Conservation (phyloP, 768 basidiomycete genomes). For the Termitomyces sp. region DNA sequence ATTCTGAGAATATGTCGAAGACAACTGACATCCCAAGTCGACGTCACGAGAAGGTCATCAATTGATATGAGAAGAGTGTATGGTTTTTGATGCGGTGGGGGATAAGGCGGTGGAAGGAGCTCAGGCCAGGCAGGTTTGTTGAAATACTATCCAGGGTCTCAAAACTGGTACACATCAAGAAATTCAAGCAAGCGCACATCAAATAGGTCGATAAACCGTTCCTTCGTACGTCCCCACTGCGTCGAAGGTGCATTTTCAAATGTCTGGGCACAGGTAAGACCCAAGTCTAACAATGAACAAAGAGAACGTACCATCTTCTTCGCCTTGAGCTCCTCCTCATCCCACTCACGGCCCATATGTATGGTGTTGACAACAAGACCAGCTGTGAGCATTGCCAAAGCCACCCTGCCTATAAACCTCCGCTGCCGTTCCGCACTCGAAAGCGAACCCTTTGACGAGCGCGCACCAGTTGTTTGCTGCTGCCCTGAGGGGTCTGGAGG, state of each 20-base stretch:
- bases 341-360: slow-evolving; percentile 78
- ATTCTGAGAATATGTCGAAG: background rate
- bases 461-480: slow-evolving; percentile 62
- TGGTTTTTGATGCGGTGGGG: slow-evolving; percentile 78
- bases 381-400: slow-evolving; percentile 46
- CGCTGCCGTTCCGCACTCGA: slow-evolving; percentile 75
- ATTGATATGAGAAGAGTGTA: slow-evolving; percentile 90
- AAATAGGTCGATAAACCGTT: slow-evolving; percentile 59
- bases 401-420: slow-evolving; percentile 46
- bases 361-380: slow-evolving; percentile 53
- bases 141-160: slow-evolving; percentile 54
- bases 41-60: slow-evolving; percentile 87
- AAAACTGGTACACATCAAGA: background rate
- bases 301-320: slow-evolving; percentile 51
- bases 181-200: slow-evolving; percentile 43
- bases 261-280: slow-evolving; percentile 30
- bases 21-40: slow-evolving; percentile 91
- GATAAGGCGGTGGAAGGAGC: slow-evolving; percentile 82
- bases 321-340: slow-evolving; percentile 57
- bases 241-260: slow-evolving; percentile 54
- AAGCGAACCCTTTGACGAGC: slow-evolving; percentile 71
- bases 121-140: slow-evolving; percentile 92
- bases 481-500: slow-evolving; percentile 41
- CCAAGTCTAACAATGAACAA: background rate
- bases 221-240: slow-evolving; percentile 58